Evolutionary conservation across 2,329 filamentous ascomycete genomes (phyloP).

Genomic region (Cadophora malorum): DNA sequence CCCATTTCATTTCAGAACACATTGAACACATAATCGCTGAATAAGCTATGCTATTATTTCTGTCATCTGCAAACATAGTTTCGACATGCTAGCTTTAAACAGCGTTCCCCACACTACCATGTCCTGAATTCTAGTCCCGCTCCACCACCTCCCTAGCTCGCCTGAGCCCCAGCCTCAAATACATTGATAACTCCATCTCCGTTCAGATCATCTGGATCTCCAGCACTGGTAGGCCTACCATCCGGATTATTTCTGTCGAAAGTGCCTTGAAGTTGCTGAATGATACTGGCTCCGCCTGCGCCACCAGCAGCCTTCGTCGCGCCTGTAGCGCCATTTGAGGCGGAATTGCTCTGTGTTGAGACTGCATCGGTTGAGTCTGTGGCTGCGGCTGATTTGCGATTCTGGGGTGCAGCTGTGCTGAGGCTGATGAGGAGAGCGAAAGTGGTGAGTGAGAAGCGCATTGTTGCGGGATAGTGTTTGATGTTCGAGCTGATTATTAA

Average conservation of each 20-base stretch:
- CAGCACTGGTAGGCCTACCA: background rate
- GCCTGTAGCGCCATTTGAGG: background rate
- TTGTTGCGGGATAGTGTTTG: background rate
- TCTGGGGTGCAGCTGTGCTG: background rate
- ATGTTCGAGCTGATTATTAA: background rate
- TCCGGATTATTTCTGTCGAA: slow-evolving; percentile 6
- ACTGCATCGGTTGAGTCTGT: background rate
- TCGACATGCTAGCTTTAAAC: too few relatives aligned
- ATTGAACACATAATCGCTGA: too few relatives aligned
- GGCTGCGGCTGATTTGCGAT: background rate
- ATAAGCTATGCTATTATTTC: too few relatives aligned
- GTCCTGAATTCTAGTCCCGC: too few relatives aligned
- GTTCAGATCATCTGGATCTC: slow-evolving; percentile 7
- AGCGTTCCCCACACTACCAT: too few relatives aligned
- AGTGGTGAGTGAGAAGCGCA: background rate
- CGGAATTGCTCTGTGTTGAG: background rate
- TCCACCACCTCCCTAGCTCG: background rate
- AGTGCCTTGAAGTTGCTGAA: background rate
- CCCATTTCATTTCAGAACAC: too few relatives aligned
- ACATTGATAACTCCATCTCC: slow-evolving; percentile 11
- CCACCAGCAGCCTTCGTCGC: background rate
- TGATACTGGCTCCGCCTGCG: background rate
- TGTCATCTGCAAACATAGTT: too few relatives aligned
- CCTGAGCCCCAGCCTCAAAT: slow-evolving; percentile 4
- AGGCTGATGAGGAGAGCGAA: background rate